phyloP scores from a whole-genome alignment of 768 basidiomycete species.

The Suillus clintonianus region DNA sequence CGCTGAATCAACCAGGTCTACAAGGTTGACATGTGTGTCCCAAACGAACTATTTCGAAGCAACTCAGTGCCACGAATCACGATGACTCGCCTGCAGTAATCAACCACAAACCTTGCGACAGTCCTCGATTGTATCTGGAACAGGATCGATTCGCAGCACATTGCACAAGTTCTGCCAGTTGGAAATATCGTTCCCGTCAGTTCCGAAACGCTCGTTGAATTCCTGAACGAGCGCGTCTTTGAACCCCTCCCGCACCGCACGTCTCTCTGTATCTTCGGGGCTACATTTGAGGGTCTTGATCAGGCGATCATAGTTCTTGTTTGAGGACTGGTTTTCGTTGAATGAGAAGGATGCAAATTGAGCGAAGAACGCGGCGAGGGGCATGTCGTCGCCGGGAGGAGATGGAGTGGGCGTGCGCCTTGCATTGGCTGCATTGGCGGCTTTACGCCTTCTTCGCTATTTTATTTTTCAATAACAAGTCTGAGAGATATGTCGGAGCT shows the following conservation, averaged over 20 bases:
- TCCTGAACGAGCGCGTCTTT: conserved; percentile 10
- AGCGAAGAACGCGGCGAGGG: conserved; percentile 3
- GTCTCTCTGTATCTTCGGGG: background rate
- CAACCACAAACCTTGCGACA: conserved; percentile 1
- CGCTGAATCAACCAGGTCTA: conserved; percentile 29
- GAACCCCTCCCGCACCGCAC: background rate
- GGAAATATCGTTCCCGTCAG: conserved; percentile 9
- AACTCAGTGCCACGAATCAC: background rate
- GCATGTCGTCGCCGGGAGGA: background rate
- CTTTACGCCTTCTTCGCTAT: background rate
- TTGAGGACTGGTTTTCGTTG: background rate
- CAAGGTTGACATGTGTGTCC: conserved; percentile 31
- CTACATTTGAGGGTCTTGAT: background rate
- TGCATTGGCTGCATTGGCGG: background rate
- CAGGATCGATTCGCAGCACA: conserved; percentile 1
- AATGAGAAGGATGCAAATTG: conserved; percentile 2
- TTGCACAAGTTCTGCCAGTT: conserved; percentile 7
- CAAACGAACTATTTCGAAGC: conserved; percentile 4
- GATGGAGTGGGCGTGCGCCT: background rate
- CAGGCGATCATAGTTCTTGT: conserved; percentile 1
- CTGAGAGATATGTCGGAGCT: background rate
- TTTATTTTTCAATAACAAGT: background rate
- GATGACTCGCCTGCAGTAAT: background rate
- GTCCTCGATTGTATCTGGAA: background rate
- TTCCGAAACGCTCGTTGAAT: conserved; percentile 10